Evolutionary conservation across 768 basidiomycete genomes (phyloP), one percentile per base, ranked within the genome.

Genomic region (Sistotremastrum suecicum): DNA sequence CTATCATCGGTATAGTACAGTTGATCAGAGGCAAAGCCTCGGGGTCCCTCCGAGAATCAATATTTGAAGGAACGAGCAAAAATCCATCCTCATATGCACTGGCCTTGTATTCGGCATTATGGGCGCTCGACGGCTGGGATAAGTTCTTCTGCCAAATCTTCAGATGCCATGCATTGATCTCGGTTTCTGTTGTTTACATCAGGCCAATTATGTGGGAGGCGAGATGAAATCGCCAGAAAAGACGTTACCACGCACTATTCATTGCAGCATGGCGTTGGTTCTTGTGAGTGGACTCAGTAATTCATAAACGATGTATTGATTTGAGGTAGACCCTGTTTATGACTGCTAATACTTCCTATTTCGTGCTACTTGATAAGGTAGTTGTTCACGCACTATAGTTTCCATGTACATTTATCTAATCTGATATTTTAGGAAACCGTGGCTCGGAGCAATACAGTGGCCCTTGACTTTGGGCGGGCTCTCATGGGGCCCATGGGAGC

Each of bases 111-210:
- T 94, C 90, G 7, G 88, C 90, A 3, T 65, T 98, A 3, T 97
- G 85, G 88, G 91, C 91, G 2, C 91, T 88, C 52, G 91, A 91
- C 60, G 94, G 94, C 0, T 99, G 91, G 91, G 92, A 92, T 20
- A 20, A 20, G 20, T 20, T 20, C 20, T 20, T 20, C 20, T 48
- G 57, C 58, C 40, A 58, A 56, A 33, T 10, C 37, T 38, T 10
- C 10, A 10, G 37, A 38, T 10, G 12, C 37, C 10, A 12, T 38
- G 10, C 12, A 10, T 38, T 38, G 37, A 38, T 10, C 10, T 38
- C 10, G 12, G 10, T 12, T 38, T 38, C 12, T 10, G 12, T 12
- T 10, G 10, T 10, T 12, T 10, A 38, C 37, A 20, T 56, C 83
- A 86, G 62, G 81, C 75, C 31, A 91, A 89, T 58, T 94, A 83